Evolutionary conservation across 2,329 filamentous ascomycete species (phyloP).

Genomic region (Talaromyces sp.): DNA sequence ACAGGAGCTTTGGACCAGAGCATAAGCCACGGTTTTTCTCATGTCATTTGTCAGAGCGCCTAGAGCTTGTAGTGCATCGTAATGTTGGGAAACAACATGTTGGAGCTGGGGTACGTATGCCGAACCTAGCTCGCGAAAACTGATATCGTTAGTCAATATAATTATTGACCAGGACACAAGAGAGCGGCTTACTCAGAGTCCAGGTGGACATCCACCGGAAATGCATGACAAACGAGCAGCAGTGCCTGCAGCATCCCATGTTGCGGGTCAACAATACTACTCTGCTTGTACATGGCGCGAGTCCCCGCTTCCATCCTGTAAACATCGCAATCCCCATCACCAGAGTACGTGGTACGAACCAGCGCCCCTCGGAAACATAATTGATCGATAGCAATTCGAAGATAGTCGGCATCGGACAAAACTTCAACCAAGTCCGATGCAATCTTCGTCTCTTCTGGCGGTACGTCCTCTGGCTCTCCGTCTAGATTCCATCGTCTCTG

Average conservation of each 20-base stretch:
- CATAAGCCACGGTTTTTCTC: not conserved
- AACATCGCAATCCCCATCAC: not conserved
- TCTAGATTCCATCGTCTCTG: constrained; percentile 5
- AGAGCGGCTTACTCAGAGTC: not conserved
- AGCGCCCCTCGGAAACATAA: not conserved
- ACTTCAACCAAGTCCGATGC: not conserved
- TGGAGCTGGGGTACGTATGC: constrained; percentile 1
- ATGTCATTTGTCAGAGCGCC: not conserved
- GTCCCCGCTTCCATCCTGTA: constrained; percentile 6
- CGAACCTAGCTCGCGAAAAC: constrained; percentile 4
- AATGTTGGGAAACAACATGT: constrained; percentile 3
- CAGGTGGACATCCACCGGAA: constrained; percentile 7
- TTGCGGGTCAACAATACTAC: not conserved
- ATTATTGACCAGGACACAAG: not conserved
- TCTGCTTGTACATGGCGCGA: constrained; percentile 4
- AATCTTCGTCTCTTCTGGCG: constrained; percentile 1
- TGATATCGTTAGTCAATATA: not conserved
- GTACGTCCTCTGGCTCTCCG: not conserved
- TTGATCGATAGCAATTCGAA: not conserved
- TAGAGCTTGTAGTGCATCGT: not conserved
- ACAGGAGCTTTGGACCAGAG: constrained; percentile 2
- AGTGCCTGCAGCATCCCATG: constrained; percentile 10
- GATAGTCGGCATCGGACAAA: not conserved
- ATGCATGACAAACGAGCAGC: constrained; percentile 14
- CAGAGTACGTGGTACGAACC: not conserved